These are phyloP conservation scores for Lepidium sativum DNA, from an alignment of 345 rosid species.

Conservation along the genomic window DNA sequence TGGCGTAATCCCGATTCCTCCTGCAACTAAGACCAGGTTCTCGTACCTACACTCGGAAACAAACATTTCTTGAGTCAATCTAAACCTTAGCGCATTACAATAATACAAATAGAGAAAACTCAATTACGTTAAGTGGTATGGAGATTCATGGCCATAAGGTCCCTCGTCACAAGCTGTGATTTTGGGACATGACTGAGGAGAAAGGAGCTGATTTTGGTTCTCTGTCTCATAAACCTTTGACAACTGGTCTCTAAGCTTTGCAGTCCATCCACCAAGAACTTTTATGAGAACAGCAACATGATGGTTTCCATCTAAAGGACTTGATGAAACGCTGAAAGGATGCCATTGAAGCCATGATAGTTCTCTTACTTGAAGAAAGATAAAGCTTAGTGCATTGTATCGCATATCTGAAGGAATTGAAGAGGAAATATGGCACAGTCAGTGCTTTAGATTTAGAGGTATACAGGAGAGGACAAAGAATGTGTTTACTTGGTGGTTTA, in stretches of 20 bases:
- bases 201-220: constrained; percentile 4
- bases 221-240: constrained; percentile 29
- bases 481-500: constrained; percentile 58
- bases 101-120: background rate
- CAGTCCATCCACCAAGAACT: constrained; percentile 80
- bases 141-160: constrained; percentile 78
- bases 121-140: constrained; percentile 66
- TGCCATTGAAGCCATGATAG: constrained; percentile 97
- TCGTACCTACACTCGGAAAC: constrained; percentile 47
- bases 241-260: constrained; percentile 46
- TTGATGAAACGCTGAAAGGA: constrained; percentile 92
- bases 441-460: background rate
- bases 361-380: constrained; percentile 78
- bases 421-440: background rate
- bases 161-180: constrained; percentile 84
- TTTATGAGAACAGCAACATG: constrained; percentile 68
- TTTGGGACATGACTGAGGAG: constrained; percentile 17
- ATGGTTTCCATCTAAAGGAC: constrained; percentile 68
- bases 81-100: background rate
- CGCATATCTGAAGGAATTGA: constrained; percentile 39
- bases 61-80: background rate
- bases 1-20: constrained; percentile 91
- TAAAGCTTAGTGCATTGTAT: constrained; percentile 79
- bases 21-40: constrained; percentile 78
- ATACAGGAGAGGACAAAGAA: background rate